Conservation (phyloP, 371 early-diverging fungal genomes). For the Apophysomyces sp. region DNA sequence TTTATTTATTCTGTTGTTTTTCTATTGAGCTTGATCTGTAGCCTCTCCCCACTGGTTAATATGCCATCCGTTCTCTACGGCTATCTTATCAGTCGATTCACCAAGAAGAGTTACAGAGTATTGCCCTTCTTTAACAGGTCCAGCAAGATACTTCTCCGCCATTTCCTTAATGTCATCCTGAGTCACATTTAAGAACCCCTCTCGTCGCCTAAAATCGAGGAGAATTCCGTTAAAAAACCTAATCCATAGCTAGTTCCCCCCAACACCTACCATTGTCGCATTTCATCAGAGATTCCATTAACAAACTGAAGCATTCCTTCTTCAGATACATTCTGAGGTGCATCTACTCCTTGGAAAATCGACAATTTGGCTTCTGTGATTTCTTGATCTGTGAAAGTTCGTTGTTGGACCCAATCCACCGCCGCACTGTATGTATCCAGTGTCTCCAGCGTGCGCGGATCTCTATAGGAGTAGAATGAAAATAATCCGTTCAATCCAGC, state of each 20-base stretch:
- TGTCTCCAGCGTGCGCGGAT: constrained; percentile 81
- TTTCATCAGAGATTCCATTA: constrained; percentile 79
- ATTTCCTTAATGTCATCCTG: constrained; percentile 70
- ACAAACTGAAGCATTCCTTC: constrained; percentile 84
- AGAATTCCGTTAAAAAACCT: neutral
- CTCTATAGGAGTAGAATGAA: constrained; percentile 92
- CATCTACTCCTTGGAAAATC: constrained; percentile 81
- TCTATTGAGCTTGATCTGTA: neutral
- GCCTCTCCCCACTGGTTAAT: constrained; percentile 26
- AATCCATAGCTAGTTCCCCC: neutral
- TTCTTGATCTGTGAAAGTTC: constrained; percentile 60
- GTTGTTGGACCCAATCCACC: constrained; percentile 66
- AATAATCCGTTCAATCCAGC: constrained; percentile 76
- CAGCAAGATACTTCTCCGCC: constrained; percentile 67
- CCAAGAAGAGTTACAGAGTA: constrained; percentile 46
- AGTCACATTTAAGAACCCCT: constrained; percentile 69
- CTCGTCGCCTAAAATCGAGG: constrained; percentile 64
- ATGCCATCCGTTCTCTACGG: constrained; percentile 30
- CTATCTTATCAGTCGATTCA: constrained; percentile 35
- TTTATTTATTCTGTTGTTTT: neutral
- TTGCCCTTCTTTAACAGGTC: constrained; percentile 12
- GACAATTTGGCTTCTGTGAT: constrained; percentile 92
- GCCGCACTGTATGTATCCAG: constrained; percentile 67
- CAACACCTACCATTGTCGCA: constrained; percentile 72
- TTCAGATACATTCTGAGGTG: constrained; percentile 80